These are phyloP conservation scores for Mycosphaerella sp. DNA, from an alignment of 2,329 filamentous ascomycete genomes.

Conservation along the genomic window DNA sequence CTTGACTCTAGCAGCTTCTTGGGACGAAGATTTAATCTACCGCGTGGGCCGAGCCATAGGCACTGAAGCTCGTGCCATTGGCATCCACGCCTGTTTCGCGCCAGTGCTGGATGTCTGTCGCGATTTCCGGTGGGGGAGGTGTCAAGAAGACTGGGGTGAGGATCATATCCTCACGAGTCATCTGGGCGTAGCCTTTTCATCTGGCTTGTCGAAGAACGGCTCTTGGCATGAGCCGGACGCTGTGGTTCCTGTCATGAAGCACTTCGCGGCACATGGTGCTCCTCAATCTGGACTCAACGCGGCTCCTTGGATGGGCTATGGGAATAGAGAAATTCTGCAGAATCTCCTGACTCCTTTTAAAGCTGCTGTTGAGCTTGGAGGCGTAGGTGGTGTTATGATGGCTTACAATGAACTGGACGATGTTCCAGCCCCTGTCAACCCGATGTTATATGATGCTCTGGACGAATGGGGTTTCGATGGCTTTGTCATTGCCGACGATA, in stretches of 20 bases:
- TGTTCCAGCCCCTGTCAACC: constrained; percentile 17
- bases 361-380: constrained; percentile 17
- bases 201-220: constrained; percentile 17
- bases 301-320: constrained; percentile 17
- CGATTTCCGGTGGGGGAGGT: constrained; percentile 18
- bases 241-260: constrained; percentile 20
- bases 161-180: constrained; percentile 18
- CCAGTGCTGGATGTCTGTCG: constrained; percentile 18
- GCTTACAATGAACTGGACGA: constrained; percentile 18
- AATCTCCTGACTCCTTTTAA: constrained; percentile 17
- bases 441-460: constrained; percentile 16
- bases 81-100: constrained; percentile 16
- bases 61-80: constrained; percentile 16
- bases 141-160: constrained; percentile 22
- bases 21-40: constrained; percentile 13
- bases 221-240: constrained; percentile 13
- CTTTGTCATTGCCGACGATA: constrained; percentile 20
- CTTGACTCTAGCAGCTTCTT: constrained; percentile 12
- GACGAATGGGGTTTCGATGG: constrained; percentile 16
- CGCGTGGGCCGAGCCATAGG: constrained; percentile 15
- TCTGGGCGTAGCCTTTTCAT: constrained; percentile 16
- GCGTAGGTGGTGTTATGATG: constrained; percentile 19
- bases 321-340: constrained; percentile 16
- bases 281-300: constrained; percentile 15
- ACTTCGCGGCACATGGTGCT: constrained; percentile 19